Percentiles rank a stretch among this genome's conserved stretches.
Evolutionary conservation across 306 rosid species (phyloP).

Genomic region (Calophaca sinica): DNA sequence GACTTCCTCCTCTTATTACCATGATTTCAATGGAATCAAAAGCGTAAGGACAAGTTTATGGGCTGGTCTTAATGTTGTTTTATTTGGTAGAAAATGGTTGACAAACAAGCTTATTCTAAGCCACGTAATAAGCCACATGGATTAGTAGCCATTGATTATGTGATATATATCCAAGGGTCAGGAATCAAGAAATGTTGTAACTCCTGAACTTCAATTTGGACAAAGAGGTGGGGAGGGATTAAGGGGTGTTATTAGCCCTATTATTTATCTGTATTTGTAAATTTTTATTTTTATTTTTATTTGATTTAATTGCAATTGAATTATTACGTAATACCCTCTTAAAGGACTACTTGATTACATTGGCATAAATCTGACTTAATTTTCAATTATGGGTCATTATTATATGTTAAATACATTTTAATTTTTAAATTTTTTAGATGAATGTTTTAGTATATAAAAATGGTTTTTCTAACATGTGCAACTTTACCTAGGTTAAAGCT

Average conservation of each 20-base stretch:
- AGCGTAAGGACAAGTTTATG: conserved; percentile 38
- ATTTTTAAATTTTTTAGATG: background rate
- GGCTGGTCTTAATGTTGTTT: conserved; percentile 16
- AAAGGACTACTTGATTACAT: conserved; percentile 30
- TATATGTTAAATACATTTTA: conserved; percentile 14
- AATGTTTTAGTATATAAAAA: background rate
- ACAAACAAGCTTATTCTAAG: conserved; percentile 50
- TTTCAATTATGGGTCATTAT: conserved; percentile 37
- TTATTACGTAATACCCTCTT: conserved; percentile 13
- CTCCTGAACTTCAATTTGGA: conserved; percentile 65
- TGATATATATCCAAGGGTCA: conserved; percentile 50
- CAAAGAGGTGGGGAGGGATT: conserved; percentile 59
- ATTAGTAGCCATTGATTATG: conserved; percentile 46
- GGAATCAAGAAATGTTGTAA: conserved; percentile 49
- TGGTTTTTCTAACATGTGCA: too few relatives aligned
- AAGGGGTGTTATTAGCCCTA: conserved; percentile 49
- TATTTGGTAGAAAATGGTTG: conserved; percentile 31
- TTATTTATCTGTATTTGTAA: background rate
- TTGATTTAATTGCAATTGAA: conserved; percentile 28
- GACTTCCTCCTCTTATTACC: conserved; percentile 13
- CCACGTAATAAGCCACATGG: conserved; percentile 43
- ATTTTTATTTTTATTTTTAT: background rate
- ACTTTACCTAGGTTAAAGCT: too few relatives aligned
- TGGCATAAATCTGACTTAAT: conserved; percentile 40
- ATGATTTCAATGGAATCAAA: conserved; percentile 46